Evolutionary conservation across 139 green algal species (phyloP).

Genomic region (Nannochloris sp.): DNA sequence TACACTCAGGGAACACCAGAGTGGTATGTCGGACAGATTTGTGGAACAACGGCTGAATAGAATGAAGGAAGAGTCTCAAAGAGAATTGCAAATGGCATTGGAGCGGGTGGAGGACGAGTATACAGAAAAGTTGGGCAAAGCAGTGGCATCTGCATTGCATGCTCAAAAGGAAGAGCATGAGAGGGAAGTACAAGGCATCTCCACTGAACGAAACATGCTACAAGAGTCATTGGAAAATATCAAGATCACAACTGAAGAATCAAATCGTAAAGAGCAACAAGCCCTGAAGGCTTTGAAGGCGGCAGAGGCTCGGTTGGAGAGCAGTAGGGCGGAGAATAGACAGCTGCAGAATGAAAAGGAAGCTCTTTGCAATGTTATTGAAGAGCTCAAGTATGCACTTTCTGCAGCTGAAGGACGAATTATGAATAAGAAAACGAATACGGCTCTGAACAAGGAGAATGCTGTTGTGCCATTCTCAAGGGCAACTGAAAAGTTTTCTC

Average conservation of each 20-base stretch:
- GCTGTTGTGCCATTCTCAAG: too few relatives aligned
- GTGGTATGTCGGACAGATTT: background rate
- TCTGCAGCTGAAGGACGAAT: background rate
- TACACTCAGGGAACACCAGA: background rate
- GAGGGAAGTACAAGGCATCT: too few relatives aligned
- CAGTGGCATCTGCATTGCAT: too few relatives aligned
- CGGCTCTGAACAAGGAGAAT: background rate
- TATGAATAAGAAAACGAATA: background rate
- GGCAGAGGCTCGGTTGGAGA: background rate
- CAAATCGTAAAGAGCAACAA: too few relatives aligned
- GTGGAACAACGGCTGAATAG: background rate
- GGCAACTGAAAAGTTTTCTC: too few relatives aligned
- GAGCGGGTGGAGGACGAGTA: too few relatives aligned
- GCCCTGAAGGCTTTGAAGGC: background rate
- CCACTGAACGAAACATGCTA: too few relatives aligned
- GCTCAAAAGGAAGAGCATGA: too few relatives aligned
- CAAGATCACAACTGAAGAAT: too few relatives aligned
- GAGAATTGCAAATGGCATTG: background rate
- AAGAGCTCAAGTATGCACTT: background rate
- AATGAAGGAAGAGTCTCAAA: background rate
- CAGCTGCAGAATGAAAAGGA: background rate
- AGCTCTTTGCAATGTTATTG: background rate
- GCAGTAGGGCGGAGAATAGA: background rate
- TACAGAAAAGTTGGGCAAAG: too few relatives aligned
- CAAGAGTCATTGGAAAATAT: too few relatives aligned